phyloP scores from a whole-genome alignment of 2,329 filamentous ascomycete genomes.

The Scedosporium dehoogii region DNA sequence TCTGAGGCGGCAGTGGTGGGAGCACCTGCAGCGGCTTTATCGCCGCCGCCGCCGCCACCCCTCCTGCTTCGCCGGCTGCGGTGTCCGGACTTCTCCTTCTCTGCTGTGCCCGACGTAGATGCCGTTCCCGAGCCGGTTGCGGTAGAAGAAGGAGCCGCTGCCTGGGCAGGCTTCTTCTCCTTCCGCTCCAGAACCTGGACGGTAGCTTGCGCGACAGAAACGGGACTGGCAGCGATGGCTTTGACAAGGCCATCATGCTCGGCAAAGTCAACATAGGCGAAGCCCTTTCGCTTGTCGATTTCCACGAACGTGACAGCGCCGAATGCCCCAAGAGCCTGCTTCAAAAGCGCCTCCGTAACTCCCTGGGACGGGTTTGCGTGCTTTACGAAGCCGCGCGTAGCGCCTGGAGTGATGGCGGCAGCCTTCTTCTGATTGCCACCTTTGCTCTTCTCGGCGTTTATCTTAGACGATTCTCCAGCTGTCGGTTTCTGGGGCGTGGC shows the following conservation, averaged over 20 bases:
- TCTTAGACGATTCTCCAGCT: constrained; percentile 11
- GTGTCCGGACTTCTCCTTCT: constrained; percentile 15
- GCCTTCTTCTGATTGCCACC: constrained; percentile 22
- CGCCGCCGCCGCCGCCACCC: constrained; percentile 12
- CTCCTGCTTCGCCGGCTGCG: constrained; percentile 15
- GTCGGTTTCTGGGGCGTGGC: constrained; percentile 2
- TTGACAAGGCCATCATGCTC: constrained; percentile 63
- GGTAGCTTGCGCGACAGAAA: constrained; percentile 72
- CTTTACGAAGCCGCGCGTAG: constrained; percentile 65
- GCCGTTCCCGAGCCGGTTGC: constrained; percentile 1
- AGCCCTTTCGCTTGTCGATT: constrained; percentile 90
- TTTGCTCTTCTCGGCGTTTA: constrained; percentile 12
- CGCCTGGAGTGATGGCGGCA: constrained; percentile 25
- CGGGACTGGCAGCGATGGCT: constrained; percentile 71
- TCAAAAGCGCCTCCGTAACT: constrained; percentile 72
- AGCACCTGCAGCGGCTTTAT: constrained; percentile 7
- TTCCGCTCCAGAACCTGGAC: constrained; percentile 82
- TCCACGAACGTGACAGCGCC: constrained; percentile 72
- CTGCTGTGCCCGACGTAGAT: background rate
- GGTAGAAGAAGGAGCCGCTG: constrained; percentile 1
- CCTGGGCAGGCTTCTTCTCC: constrained; percentile 36
- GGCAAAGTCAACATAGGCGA: constrained; percentile 84
- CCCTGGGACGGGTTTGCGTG: constrained; percentile 84
- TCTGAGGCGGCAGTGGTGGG: background rate
- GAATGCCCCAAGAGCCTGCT: constrained; percentile 62